These are phyloP conservation scores for Fusarium metavorans DNA, from an alignment of 2,329 filamentous ascomycete genomes.

Conservation along the genomic window DNA sequence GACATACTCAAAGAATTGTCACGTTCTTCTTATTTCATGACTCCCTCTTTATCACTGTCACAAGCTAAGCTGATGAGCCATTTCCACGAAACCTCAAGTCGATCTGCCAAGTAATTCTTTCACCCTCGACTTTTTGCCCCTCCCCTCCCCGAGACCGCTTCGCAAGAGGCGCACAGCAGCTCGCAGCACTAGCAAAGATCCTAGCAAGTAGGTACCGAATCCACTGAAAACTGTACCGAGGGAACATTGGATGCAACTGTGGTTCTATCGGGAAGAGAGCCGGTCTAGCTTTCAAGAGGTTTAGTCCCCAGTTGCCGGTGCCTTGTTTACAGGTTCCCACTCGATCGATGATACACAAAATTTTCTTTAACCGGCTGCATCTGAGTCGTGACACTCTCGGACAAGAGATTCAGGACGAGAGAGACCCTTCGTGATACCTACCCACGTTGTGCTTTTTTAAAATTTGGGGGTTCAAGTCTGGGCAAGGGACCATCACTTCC, in stretches of 20 bases:
- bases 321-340: not conserved
- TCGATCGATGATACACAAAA: not conserved
- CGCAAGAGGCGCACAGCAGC: not conserved
- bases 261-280: not conserved
- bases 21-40: not conserved
- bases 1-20: not conserved
- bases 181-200: not conserved
- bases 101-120: not conserved
- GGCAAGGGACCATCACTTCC: not conserved
- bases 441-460: not conserved
- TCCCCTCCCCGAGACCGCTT: not conserved
- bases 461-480: not conserved
- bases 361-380: not conserved
- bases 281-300: not conserved
- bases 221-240: constrained; percentile 1
- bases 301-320: not conserved
- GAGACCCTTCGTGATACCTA: not conserved
- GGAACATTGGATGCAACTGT: not conserved
- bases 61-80: not conserved
- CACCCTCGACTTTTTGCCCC: not conserved
- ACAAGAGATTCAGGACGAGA: not conserved
- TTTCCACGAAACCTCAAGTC: not conserved
- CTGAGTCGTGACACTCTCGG: not conserved
- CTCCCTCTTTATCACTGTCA: not conserved
- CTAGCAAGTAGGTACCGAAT: constrained; percentile 2